Conservation (phyloP, 2,329 filamentous ascomycete species). For the Didymella pinodella region DNA sequence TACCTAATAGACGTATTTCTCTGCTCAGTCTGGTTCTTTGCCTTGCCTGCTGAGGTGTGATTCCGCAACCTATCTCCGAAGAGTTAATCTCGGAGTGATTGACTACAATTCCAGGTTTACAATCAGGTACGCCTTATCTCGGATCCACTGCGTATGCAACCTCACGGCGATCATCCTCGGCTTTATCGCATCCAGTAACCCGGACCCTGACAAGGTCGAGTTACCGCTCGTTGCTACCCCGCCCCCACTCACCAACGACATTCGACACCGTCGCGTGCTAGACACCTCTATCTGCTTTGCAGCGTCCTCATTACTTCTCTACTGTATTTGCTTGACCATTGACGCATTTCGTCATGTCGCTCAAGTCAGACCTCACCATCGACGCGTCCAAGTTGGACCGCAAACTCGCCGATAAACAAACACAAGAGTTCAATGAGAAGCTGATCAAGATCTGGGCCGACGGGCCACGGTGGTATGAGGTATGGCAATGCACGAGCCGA, state of each 20-base stretch:
- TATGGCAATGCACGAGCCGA: slow-evolving; percentile 24
- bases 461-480: slow-evolving; percentile 62
- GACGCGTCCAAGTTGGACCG: slow-evolving; percentile 56
- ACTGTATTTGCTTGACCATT: neutral
- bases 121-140: slow-evolving; percentile 12
- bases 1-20: slow-evolving; percentile 21
- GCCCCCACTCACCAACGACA: slow-evolving; percentile 21
- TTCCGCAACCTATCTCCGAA: too few relatives aligned
- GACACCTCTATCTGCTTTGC: too few relatives aligned
- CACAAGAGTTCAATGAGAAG: slow-evolving; percentile 55
- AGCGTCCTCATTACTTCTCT: neutral
- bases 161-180: slow-evolving; percentile 12
- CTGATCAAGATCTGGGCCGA: slow-evolving; percentile 54
- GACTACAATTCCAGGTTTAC: neutral
- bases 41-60: neutral
- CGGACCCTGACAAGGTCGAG: slow-evolving; percentile 18
- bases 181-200: slow-evolving; percentile 27
- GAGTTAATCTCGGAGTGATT: neutral
- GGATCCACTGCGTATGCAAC: slow-evolving; percentile 7
- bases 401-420: slow-evolving; percentile 51
- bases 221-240: slow-evolving; percentile 26
- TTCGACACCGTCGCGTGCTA: slow-evolving; percentile 7
- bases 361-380: slow-evolving; percentile 53
- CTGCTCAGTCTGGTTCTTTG: neutral
- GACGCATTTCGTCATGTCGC: slow-evolving; percentile 29